These are phyloP conservation scores for Cytospora schulzeri DNA, from an alignment of 2,329 filamentous ascomycete genomes.

Conservation along the genomic window DNA sequence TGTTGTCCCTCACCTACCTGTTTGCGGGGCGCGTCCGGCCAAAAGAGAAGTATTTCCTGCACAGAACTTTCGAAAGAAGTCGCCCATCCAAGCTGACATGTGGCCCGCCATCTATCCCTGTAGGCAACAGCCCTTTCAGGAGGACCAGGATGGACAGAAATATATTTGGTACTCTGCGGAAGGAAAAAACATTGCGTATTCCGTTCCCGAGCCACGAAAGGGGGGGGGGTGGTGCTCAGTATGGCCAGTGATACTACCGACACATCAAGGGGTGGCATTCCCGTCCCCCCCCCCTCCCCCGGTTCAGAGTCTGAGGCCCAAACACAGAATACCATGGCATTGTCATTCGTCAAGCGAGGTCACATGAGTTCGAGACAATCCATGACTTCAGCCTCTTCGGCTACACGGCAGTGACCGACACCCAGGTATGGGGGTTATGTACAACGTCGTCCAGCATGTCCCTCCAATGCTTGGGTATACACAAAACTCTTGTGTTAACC, in stretches of 20 bases:
- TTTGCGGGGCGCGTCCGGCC: background rate
- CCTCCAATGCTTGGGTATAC: background rate
- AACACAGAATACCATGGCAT: background rate
- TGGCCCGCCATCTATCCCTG: background rate
- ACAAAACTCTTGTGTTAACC: background rate
- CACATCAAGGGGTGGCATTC: background rate
- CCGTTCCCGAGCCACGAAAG: background rate
- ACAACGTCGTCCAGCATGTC: conserved; percentile 20
- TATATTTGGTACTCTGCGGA: background rate
- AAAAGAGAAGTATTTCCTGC: conserved; percentile 1
- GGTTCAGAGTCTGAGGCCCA: conserved; percentile 8
- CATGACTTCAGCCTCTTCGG: conserved; percentile 23
- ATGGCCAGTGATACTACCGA: conserved; percentile 4
- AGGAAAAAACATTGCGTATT: background rate
- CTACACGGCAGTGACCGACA: conserved; percentile 21
- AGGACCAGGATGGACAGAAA: background rate
- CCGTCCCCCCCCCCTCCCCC: too few species aligned
- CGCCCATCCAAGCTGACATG: background rate
- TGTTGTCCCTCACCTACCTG: background rate
- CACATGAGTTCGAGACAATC: conserved; percentile 7
- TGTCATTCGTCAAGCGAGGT: conserved; percentile 13
- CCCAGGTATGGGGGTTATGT: conserved; percentile 8
- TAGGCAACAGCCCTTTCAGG: background rate
- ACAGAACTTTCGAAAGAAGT: background rate
- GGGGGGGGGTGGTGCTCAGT: background rate